Percentiles rank a stretch among this genome's conserved stretches.
These are phyloP conservation scores for Nakaseomyces glabratus DNA, from an alignment of 1,139 yeast genomes.

Conservation along the genomic window DNA sequence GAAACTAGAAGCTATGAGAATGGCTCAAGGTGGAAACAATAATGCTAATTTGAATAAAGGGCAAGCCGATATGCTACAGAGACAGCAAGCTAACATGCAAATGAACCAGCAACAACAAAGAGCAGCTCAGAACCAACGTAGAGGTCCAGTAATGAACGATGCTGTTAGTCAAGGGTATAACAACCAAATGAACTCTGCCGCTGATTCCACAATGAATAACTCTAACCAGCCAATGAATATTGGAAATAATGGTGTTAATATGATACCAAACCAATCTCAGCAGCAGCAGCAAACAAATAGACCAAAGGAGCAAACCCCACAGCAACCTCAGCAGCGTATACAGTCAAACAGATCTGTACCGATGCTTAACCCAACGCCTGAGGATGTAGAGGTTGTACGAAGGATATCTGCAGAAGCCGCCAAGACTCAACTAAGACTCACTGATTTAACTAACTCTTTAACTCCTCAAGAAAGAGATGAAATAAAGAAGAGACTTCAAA, in stretches of 20 bases:
- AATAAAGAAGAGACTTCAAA: slow-evolving; percentile 50
- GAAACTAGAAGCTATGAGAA: slow-evolving; percentile 29
- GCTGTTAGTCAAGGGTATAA: slow-evolving; percentile 4
- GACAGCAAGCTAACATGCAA: slow-evolving; percentile 3
- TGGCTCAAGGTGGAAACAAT: slow-evolving; percentile 21
- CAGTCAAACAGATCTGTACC: slow-evolving; percentile 11
- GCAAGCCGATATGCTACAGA: slow-evolving; percentile 9
- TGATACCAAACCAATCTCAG: slow-evolving; percentile 1
- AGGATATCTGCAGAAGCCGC: slow-evolving; percentile 62
- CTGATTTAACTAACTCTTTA: slow-evolving; percentile 54
- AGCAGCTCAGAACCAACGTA: slow-evolving; percentile 1
- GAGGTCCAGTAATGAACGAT: slow-evolving; percentile 5
- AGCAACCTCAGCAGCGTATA: slow-evolving; percentile 15
- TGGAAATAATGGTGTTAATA: no score
- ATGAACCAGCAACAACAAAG: slow-evolving; percentile 1
- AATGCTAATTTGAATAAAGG: slow-evolving; percentile 2
- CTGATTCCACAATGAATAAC: slow-evolving; percentile 2
- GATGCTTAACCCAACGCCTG: slow-evolving; percentile 33
- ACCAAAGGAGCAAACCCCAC: slow-evolving; percentile 8
- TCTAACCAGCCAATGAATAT: slow-evolving; percentile 3
- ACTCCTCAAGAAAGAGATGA: slow-evolving; percentile 55
- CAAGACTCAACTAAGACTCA: slow-evolving; percentile 53
- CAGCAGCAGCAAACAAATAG: slow-evolving; percentile 8
- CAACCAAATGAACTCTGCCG: slow-evolving; percentile 1
- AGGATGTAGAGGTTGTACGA: slow-evolving; percentile 47